Evolutionary conservation across 148 eudicot species (phyloP).

Genomic region (Fagopyrum esculentum): DNA sequence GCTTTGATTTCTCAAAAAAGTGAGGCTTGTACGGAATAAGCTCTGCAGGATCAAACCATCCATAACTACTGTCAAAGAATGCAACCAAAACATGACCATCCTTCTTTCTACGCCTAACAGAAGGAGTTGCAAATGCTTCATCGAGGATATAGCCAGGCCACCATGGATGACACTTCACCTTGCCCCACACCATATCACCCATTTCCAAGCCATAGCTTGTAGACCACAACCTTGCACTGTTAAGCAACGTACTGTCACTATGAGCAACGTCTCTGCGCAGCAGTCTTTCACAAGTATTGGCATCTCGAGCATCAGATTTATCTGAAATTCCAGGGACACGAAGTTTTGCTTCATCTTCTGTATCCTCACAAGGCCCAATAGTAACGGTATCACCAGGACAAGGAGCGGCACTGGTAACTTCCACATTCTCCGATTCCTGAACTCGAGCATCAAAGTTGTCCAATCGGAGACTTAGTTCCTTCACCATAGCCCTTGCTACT

Average conservation of each 20-base stretch:
- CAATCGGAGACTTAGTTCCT: not conserved
- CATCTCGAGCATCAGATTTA: not conserved
- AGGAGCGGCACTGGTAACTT: not conserved
- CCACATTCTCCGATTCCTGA: not conserved
- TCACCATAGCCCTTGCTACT: not conserved
- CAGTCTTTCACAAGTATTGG: not conserved
- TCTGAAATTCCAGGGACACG: constrained; percentile 1
- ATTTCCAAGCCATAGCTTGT: constrained; percentile 34
- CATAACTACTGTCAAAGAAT: constrained; percentile 90
- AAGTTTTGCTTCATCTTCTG: not conserved
- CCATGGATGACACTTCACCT: constrained; percentile 98
- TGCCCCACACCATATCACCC: constrained; percentile 98
- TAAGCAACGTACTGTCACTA: not conserved
- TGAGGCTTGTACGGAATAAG: constrained; percentile 61
- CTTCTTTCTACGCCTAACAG: constrained; percentile 59
- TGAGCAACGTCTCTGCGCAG: not conserved
- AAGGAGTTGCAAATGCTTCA: constrained; percentile 61
- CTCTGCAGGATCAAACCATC: constrained; percentile 81
- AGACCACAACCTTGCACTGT: not conserved
- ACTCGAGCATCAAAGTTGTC: constrained; percentile 1
- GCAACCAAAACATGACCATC: constrained; percentile 80
- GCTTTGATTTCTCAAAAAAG: constrained; percentile 62
- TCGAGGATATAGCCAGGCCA: constrained; percentile 85
- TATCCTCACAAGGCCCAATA: not conserved
- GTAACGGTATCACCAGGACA: not conserved